Percentiles rank a stretch among this genome's conserved stretches.
Evolutionary conservation across 768 basidiomycete species (phyloP).

Genomic region (Terana coerulea): DNA sequence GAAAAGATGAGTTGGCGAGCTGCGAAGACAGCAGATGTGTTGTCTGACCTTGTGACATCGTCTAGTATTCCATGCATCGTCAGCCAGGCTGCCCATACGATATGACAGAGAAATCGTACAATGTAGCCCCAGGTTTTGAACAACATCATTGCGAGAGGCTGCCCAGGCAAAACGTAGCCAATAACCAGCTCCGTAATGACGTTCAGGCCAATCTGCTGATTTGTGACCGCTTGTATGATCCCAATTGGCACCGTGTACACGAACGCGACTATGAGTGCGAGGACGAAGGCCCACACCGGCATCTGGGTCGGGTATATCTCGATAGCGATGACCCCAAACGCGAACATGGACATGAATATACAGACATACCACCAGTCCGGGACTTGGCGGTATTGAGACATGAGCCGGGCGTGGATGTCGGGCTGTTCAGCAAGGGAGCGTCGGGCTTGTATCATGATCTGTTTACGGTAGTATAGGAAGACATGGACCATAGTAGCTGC

Average conservation of each 20-base stretch:
- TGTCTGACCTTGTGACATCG: slow-evolving; percentile 14
- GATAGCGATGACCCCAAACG: slow-evolving; percentile 59
- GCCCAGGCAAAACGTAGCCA: slow-evolving; percentile 74
- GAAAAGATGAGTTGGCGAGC: not conserved
- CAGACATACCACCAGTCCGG: slow-evolving; percentile 48
- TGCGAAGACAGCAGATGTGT: too few species aligned
- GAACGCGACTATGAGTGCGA: slow-evolving; percentile 25
- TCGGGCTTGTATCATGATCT: slow-evolving; percentile 34
- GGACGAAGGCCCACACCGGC: slow-evolving; percentile 66
- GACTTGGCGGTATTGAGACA: slow-evolving; percentile 40
- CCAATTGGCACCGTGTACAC: slow-evolving; percentile 49
- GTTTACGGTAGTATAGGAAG: slow-evolving; percentile 28
- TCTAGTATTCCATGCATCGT: too few species aligned
- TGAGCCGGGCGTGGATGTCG: slow-evolving; percentile 45
- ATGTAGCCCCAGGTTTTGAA: slow-evolving; percentile 66
- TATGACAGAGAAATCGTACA: too few species aligned
- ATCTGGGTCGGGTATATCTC: slow-evolving; percentile 66
- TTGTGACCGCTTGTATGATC: slow-evolving; percentile 68
- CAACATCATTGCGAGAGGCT: slow-evolving; percentile 74
- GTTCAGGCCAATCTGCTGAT: slow-evolving; percentile 57
- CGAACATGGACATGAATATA: slow-evolving; percentile 54
- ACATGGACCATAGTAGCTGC: slow-evolving; percentile 23
- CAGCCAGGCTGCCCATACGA: too few species aligned
- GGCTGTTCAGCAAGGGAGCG: slow-evolving; percentile 40
- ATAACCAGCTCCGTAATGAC: slow-evolving; percentile 75